phyloP scores from a whole-genome alignment of 2,329 filamentous ascomycete genomes.

The Sordariomycetes sp. region DNA sequence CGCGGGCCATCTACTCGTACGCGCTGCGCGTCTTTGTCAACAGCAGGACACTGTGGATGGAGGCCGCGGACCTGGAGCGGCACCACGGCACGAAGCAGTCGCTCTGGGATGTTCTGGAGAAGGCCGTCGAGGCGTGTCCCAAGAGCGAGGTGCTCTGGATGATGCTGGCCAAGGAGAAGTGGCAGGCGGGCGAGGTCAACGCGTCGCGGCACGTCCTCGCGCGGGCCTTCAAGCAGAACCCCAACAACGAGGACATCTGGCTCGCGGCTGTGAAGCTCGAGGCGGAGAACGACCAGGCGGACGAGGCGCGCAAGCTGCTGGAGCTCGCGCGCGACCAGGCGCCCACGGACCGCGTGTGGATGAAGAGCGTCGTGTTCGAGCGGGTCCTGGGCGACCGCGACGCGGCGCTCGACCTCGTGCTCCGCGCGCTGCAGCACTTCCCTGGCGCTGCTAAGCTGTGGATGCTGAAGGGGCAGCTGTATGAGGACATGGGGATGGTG shows the following conservation, averaged over 20 bases:
- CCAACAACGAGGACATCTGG: constrained; percentile 97
- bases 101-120: constrained; percentile 75
- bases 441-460: constrained; percentile 79
- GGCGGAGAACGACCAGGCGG: constrained; percentile 72
- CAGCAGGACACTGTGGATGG: constrained; percentile 79
- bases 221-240: constrained; percentile 85
- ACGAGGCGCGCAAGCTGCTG: constrained; percentile 71
- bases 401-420: constrained; percentile 72
- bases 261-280: constrained; percentile 92
- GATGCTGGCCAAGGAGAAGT: constrained; percentile 89
- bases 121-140: constrained; percentile 86
- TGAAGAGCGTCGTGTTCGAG: constrained; percentile 91
- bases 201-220: constrained; percentile 77
- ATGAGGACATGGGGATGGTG: constrained; percentile 67
- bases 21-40: constrained; percentile 80
- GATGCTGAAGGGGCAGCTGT: constrained; percentile 99
- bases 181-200: constrained; percentile 77
- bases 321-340: constrained; percentile 75
- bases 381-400: constrained; percentile 69
- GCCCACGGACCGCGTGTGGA: constrained; percentile 92
- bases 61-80: constrained; percentile 81
- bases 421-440: constrained; percentile 76
- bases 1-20: constrained; percentile 86
- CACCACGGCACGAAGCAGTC: constrained; percentile 76
- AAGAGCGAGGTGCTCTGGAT: constrained; percentile 89